Percentiles rank a stretch among this genome's conserved stretches.
phyloP scores from a whole-genome alignment of 768 basidiomycete genomes.

The Mycena crocata region DNA sequence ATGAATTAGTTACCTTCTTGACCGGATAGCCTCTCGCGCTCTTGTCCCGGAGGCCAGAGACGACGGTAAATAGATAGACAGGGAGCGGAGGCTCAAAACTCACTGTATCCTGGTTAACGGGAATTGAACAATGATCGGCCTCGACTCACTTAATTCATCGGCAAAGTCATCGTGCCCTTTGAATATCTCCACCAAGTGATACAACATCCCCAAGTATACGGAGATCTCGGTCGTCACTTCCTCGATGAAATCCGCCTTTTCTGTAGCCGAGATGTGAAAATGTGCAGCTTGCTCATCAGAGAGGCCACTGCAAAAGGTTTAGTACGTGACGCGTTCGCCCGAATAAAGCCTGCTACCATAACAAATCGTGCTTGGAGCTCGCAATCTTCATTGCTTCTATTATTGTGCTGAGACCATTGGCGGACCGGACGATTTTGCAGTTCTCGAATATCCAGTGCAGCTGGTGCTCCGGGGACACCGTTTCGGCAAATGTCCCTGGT shows the following conservation, averaged over 20 bases:
- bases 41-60: constrained; percentile 92
- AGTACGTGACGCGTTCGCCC: constrained; percentile 13
- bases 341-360: constrained; percentile 62
- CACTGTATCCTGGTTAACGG: constrained; percentile 65
- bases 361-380: constrained; percentile 84
- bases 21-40: constrained; percentile 96
- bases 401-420: constrained; percentile 86
- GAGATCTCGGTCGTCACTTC: constrained; percentile 94
- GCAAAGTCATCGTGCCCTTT: constrained; percentile 95
- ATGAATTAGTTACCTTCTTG: constrained; percentile 84
- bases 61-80: constrained; percentile 89
- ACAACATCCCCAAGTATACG: constrained; percentile 94
- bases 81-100: constrained; percentile 94
- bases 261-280: constrained; percentile 74
- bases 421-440: constrained; percentile 84
- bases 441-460: constrained; percentile 97
- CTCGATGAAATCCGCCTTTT: constrained; percentile 84
- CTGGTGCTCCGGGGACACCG: constrained; percentile 92
- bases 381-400: constrained; percentile 93
- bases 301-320: constrained; percentile 64
- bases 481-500: constrained; percentile 90
- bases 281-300: constrained; percentile 81
- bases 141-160: constrained; percentile 90
- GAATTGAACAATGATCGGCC: constrained; percentile 8
- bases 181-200: constrained; percentile 94